Conservation (phyloP, 2,329 filamentous ascomycete genomes). For the Neonectria neomacrospora region DNA sequence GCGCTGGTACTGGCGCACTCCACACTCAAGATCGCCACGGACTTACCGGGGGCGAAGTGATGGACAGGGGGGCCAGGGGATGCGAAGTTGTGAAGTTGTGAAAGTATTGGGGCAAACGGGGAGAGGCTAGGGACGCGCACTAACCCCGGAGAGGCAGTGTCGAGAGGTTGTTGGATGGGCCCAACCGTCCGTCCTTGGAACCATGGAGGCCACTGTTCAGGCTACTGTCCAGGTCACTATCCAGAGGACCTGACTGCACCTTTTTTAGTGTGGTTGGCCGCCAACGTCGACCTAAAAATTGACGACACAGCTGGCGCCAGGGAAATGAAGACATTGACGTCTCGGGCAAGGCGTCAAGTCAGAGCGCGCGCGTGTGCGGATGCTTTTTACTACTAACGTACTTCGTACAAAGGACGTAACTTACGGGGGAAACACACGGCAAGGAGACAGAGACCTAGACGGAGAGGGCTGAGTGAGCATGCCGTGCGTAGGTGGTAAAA, state of each 20-base stretch:
- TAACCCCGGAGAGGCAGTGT: conserved; percentile 20
- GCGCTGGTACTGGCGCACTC: conserved; percentile 35
- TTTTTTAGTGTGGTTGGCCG: neutral
- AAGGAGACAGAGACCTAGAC: neutral
- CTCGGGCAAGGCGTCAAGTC: conserved; percentile 34
- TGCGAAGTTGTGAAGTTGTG: conserved; percentile 6
- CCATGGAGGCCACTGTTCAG: no score
- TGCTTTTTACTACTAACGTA: neutral
- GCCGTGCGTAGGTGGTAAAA: conserved; percentile 10
- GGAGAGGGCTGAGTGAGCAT: conserved; percentile 21
- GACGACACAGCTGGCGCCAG: conserved; percentile 29
- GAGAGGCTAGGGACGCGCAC: neutral
- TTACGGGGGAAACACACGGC: neutral
- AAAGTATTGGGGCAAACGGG: neutral
- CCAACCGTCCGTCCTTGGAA: no score
- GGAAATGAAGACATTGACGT: conserved; percentile 35
- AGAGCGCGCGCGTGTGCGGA: conserved; percentile 9
- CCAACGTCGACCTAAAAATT: conserved; percentile 24
- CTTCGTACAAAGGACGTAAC: neutral
- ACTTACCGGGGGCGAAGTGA: conserved; percentile 37
- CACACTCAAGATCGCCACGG: conserved; percentile 44
- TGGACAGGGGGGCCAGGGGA: conserved; percentile 37
- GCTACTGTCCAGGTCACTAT: neutral
- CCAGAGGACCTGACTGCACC: neutral
- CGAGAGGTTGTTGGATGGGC: neutral